Evolutionary conservation across 495 filamentous ascomycete species (phyloP).

Genomic region (Lasiosphaeria hispida): DNA sequence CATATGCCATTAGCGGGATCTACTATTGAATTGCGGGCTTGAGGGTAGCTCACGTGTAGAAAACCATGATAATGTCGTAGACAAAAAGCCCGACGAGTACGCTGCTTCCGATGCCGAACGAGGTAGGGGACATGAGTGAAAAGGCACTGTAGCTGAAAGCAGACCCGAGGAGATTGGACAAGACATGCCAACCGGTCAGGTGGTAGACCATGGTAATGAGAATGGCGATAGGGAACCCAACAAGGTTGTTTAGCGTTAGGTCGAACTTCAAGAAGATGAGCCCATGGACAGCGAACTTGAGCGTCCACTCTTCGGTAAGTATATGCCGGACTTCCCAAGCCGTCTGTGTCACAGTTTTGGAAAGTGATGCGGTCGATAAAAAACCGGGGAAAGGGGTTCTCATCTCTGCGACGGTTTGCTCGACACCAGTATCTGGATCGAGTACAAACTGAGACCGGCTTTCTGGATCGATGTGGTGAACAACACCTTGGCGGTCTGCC

Average conservation of each 20-base stretch:
- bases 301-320: conserved; percentile 47
- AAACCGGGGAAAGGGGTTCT: conserved; percentile 45
- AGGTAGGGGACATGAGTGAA: conserved; percentile 85
- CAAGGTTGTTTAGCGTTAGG: conserved; percentile 42
- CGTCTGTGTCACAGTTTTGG: conserved; percentile 18
- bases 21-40: background rate
- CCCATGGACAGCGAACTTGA: conserved; percentile 41
- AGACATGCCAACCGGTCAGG: conserved; percentile 62
- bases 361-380: conserved; percentile 32
- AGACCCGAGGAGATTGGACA: conserved; percentile 86
- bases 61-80: conserved; percentile 97
- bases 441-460: conserved; percentile 25
- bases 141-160: conserved; percentile 80
- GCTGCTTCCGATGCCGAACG: conserved; percentile 75
- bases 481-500: conserved; percentile 39
- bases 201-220: conserved; percentile 65
- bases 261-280: conserved; percentile 33
- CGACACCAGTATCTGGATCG: conserved; percentile 13
- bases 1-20: conserved; percentile 13
- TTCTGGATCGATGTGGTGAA: conserved; percentile 46
- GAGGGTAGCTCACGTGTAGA: conserved; percentile 66
- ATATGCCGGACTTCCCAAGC: conserved; percentile 48
- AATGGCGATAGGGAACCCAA: conserved; percentile 60
- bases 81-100: conserved; percentile 79
- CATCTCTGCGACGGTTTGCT: conserved; percentile 25